Percentiles rank a stretch among this genome's conserved stretches.
Conservation (phyloP, 2,329 filamentous ascomycete genomes). For the Aspergillus tubingensis region DNA sequence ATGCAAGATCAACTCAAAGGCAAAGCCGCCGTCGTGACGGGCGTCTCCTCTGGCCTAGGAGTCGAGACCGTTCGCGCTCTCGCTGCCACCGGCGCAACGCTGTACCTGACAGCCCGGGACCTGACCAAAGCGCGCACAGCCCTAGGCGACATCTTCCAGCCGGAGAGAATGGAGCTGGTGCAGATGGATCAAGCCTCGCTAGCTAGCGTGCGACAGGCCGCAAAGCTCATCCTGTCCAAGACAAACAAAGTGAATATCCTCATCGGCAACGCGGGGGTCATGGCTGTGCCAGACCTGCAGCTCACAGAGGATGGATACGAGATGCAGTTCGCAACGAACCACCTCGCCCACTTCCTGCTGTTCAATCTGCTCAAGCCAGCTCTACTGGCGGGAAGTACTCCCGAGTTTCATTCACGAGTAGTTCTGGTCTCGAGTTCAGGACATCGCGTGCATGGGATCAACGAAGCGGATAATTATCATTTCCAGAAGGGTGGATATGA, state of each 20-base stretch:
- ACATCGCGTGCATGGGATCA: conserved; percentile 38
- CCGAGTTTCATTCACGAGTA: conserved; percentile 49
- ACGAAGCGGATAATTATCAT: conserved; percentile 44
- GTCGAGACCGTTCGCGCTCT: conserved; percentile 50
- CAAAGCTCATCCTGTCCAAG: conserved; percentile 12
- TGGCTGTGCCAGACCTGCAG: conserved; percentile 31
- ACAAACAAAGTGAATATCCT: conserved; percentile 28
- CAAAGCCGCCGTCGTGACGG: conserved; percentile 18
- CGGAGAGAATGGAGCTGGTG: conserved; percentile 21
- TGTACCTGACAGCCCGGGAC: conserved; percentile 42
- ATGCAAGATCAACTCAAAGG: conserved; percentile 20
- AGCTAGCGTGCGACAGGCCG: conserved; percentile 16
- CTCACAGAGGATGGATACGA: conserved; percentile 48
- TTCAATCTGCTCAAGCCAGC: conserved; percentile 50
- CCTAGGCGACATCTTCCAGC: conserved; percentile 25
- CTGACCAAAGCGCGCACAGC: conserved; percentile 35
- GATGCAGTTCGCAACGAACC: conserved; percentile 55
- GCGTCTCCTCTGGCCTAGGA: conserved; percentile 43
- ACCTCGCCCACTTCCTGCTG: conserved; percentile 55
- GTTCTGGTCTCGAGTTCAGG: conserved; percentile 49
- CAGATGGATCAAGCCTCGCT: conserved; percentile 18
- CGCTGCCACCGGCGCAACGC: conserved; percentile 32
- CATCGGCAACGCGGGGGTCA: conserved; percentile 50
- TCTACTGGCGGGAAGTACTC: conserved; percentile 25
- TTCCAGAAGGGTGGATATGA: conserved; percentile 36